Percentiles rank a stretch among this genome's conserved stretches.
These are phyloP conservation scores for Eurotiales sp. DNA, from an alignment of 2,329 filamentous ascomycete genomes.

Conservation along the genomic window DNA sequence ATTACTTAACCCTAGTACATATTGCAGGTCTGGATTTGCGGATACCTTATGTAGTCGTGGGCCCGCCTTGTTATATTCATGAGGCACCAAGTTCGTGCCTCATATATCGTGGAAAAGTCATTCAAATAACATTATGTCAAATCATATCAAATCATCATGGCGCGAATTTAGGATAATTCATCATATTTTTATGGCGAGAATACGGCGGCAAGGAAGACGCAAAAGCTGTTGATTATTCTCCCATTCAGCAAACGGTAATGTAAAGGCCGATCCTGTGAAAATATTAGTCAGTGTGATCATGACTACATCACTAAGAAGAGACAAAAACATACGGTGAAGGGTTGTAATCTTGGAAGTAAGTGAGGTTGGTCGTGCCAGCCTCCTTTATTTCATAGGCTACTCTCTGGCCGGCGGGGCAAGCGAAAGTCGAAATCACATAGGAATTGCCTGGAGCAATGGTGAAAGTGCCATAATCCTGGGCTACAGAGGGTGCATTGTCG, in stretches of 20 bases:
- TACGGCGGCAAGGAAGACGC: too few relatives aligned
- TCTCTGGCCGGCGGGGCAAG: slow-evolving; percentile 52
- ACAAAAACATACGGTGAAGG: slow-evolving; percentile 41
- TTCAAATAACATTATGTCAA: too few relatives aligned
- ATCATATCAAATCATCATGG: too few relatives aligned
- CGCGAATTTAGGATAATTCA: too few relatives aligned
- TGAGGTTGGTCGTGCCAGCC: slow-evolving; percentile 49
- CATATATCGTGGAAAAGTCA: too few relatives aligned
- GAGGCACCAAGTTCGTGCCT: too few relatives aligned
- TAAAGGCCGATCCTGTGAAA: slow-evolving; percentile 36
- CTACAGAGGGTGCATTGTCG: slow-evolving; percentile 50
- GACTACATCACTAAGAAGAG: slow-evolving; percentile 12
- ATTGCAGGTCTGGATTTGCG: too few relatives aligned
- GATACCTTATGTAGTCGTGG: too few relatives aligned
- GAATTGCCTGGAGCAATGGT: slow-evolving; percentile 52
- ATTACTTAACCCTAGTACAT: too few relatives aligned
- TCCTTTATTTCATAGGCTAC: slow-evolving; percentile 53
- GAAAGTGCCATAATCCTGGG: slow-evolving; percentile 43
- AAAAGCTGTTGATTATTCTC: too few relatives aligned
- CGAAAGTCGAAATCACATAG: slow-evolving; percentile 52
- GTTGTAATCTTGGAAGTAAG: slow-evolving; percentile 65
- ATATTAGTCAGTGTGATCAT: slow-evolving; percentile 10
- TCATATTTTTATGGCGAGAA: too few relatives aligned
- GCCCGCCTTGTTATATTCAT: too few relatives aligned
- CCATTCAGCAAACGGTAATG: slow-evolving; percentile 38